Percentiles rank a stretch among this genome's conserved stretches.
phyloP scores from a whole-genome alignment of 257 asterid genomes.

The Solanum raphanifolium region DNA sequence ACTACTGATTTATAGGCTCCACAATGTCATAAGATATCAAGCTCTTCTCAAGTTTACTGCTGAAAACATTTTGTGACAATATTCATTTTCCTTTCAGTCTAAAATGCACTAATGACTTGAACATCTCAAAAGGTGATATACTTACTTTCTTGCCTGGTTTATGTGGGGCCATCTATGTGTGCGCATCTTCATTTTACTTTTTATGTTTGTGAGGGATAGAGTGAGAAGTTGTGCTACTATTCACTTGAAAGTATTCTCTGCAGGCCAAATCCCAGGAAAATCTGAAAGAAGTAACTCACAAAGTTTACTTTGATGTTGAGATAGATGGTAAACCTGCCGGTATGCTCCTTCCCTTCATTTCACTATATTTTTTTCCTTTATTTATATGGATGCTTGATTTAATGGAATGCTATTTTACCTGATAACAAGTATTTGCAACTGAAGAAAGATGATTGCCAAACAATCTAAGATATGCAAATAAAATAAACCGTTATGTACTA shows the following conservation, averaged over 20 bases:
- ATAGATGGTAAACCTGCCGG: conserved; percentile 84
- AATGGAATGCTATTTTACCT: not conserved
- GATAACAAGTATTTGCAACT: not conserved
- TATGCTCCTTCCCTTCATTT: conserved; percentile 14
- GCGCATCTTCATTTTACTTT: not conserved
- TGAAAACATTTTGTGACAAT: not conserved
- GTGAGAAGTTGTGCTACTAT: not conserved
- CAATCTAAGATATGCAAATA: not conserved
- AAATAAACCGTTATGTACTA: not conserved
- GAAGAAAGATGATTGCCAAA: not conserved
- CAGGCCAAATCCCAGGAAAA: conserved; percentile 75
- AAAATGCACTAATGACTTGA: not conserved
- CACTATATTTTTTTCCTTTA: not conserved
- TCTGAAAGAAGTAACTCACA: conserved; percentile 66
- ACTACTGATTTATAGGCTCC: not conserved
- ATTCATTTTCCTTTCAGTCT: not conserved
- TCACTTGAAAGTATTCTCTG: not conserved
- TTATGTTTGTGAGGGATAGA: not conserved
- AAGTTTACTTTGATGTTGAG: conserved; percentile 76
- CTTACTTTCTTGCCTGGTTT: not conserved
- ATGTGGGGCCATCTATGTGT: not conserved
- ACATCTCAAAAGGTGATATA: not conserved
- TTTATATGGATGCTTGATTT: not conserved
- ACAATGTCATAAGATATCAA: not conserved
- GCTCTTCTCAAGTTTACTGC: not conserved